A percentile compares a stretch with the other conserved stretches of the same genome.
These are phyloP conservation scores for Rhizopogon vulgaris DNA, from an alignment of 768 basidiomycete species.

Conservation along the genomic window DNA sequence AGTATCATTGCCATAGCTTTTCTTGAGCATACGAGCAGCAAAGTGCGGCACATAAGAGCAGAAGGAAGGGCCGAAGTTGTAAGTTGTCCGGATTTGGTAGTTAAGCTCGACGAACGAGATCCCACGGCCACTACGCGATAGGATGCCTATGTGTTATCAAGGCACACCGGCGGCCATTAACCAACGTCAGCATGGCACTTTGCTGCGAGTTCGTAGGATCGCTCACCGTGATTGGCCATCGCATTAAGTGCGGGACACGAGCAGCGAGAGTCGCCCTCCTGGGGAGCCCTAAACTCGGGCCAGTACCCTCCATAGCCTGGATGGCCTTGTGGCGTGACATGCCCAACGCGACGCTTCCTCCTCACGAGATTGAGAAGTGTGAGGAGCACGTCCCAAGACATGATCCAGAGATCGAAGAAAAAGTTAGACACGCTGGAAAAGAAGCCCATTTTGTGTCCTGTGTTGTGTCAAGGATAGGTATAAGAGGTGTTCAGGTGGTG, in stretches of 20 bases:
- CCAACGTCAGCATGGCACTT: neutral
- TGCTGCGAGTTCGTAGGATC: neutral
- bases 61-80: slow-evolving; percentile 67
- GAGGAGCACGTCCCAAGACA: slow-evolving; percentile 48
- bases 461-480: neutral
- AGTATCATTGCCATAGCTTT: slow-evolving; percentile 47
- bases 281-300: slow-evolving; percentile 59
- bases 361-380: slow-evolving; percentile 46
- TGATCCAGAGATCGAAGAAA: slow-evolving; percentile 19
- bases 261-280: slow-evolving; percentile 60
- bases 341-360: slow-evolving; percentile 40
- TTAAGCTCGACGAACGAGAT: slow-evolving; percentile 53
- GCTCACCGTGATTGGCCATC: slow-evolving; percentile 74
- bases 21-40: slow-evolving; percentile 52
- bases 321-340: slow-evolving; percentile 48
- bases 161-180: neutral
- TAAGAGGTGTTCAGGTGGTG: neutral
- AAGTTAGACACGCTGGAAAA: neutral
- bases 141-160: slow-evolving; percentile 26
- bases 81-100: slow-evolving; percentile 42
- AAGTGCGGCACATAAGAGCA: slow-evolving; percentile 60
- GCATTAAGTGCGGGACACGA: slow-evolving; percentile 76
- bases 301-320: slow-evolving; percentile 61
- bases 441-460: neutral
- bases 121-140: slow-evolving; percentile 61